Conservation (phyloP, 768 basidiomycete genomes). For the Lactarius deliciosus region DNA sequence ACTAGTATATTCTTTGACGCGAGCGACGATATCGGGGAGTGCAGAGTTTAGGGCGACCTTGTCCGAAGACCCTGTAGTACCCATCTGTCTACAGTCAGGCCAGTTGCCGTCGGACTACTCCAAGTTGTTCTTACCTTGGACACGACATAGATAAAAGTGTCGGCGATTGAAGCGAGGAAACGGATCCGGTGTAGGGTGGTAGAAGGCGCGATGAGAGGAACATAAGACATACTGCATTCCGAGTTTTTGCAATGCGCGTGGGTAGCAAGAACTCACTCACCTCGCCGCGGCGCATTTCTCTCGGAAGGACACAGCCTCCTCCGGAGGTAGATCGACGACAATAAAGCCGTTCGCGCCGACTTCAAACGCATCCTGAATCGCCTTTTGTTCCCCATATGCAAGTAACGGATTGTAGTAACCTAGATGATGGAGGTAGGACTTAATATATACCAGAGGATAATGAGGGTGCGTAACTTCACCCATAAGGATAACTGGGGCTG, state of each 20-base stretch:
- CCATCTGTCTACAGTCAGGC: constrained; percentile 64
- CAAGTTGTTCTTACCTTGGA: constrained; percentile 65
- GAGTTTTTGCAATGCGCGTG: constrained; percentile 12
- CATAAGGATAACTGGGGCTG: constrained; percentile 89
- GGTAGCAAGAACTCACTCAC: constrained; percentile 47
- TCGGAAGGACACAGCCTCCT: constrained; percentile 90
- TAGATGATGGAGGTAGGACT: constrained; percentile 36
- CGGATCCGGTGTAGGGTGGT: constrained; percentile 85
- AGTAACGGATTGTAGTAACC: constrained; percentile 98
- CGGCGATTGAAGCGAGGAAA: constrained; percentile 90
- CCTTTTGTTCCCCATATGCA: constrained; percentile 92
- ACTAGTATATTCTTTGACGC: constrained; percentile 74
- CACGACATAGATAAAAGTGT: constrained; percentile 98
- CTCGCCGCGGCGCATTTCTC: constrained; percentile 77
- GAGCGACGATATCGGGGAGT: constrained; percentile 80
- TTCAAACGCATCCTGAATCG: constrained; percentile 83
- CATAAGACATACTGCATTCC: constrained; percentile 78
- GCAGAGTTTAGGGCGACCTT: constrained; percentile 65
- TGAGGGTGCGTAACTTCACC: constrained; percentile 46
- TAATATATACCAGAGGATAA: background rate
- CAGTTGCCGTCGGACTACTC: background rate
- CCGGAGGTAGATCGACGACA: constrained; percentile 96
- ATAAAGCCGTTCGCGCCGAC: constrained; percentile 98
- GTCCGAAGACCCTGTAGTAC: constrained; percentile 91
- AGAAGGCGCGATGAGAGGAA: constrained; percentile 94